These are phyloP conservation scores for Orbilia javanica DNA, from an alignment of 2,329 filamentous ascomycete species.

Conservation along the genomic window DNA sequence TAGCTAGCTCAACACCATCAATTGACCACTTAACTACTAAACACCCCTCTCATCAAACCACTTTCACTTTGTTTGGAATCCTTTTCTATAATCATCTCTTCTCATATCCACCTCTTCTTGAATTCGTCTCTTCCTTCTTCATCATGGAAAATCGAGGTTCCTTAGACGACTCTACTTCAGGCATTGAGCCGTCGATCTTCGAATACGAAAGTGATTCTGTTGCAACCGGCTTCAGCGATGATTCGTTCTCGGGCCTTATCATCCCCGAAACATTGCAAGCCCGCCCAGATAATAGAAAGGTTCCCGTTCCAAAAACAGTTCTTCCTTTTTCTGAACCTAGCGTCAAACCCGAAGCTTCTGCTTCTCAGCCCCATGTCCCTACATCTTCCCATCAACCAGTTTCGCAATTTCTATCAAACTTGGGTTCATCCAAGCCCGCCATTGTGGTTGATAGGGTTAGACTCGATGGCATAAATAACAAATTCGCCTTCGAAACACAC, in stretches of 20 bases:
- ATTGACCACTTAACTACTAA: not conserved
- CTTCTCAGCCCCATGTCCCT: not conserved
- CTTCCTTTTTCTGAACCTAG: constrained; percentile 7
- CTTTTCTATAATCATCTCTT: not conserved
- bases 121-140: not conserved
- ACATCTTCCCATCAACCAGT: not conserved
- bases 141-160: constrained; percentile 13
- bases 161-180: not conserved
- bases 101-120: not conserved
- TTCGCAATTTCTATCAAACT: not conserved
- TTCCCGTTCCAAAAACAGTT: constrained; percentile 11
- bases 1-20: constrained; percentile 2
- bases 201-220: not conserved
- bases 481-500: not conserved
- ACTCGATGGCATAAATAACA: not conserved
- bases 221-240: not conserved
- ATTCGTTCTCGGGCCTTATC: not conserved
- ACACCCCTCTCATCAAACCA: not conserved
- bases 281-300: not conserved
- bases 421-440: not conserved
- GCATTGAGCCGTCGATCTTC: not conserved
- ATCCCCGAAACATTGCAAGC: not conserved
- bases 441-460: not conserved
- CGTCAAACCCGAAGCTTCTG: constrained; percentile 19
- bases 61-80: not conserved